Evolutionary conservation across 1,139 yeast species (phyloP).

Genomic region (Entelexis sorbosivorans): DNA sequence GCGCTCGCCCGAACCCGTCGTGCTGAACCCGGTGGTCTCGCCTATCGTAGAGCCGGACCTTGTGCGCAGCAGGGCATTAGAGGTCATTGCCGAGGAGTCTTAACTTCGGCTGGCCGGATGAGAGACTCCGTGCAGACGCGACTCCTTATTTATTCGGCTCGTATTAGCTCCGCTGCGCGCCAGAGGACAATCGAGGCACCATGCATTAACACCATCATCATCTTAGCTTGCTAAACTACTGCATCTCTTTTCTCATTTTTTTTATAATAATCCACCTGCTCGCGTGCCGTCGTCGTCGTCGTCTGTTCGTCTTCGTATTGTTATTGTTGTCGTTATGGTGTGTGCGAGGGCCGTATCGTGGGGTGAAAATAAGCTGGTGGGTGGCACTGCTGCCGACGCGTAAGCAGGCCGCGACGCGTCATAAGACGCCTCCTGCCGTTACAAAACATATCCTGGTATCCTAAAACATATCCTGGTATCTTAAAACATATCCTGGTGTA

Average conservation of each 20-base stretch:
- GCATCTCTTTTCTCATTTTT: neutral
- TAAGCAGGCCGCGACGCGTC: conserved; percentile 4
- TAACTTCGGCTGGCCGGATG: neutral
- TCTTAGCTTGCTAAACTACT: neutral
- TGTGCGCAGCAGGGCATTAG: conserved; percentile 5
- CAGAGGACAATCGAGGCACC: neutral
- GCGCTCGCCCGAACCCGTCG: conserved; percentile 2
- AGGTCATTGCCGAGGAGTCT: conserved; percentile 18
- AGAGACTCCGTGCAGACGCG: neutral
- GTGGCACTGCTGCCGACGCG: neutral
- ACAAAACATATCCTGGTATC: too few relatives aligned
- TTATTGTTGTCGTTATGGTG: neutral
- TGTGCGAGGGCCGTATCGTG: too few relatives aligned
- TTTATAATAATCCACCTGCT: neutral
- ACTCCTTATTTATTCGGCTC: neutral
- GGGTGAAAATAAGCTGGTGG: too few relatives aligned
- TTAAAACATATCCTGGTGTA: too few relatives aligned
- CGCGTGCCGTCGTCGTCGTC: too few relatives aligned
- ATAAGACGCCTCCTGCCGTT: too few relatives aligned
- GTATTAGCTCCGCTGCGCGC: neutral
- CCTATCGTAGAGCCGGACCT: neutral
- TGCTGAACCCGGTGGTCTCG: neutral
- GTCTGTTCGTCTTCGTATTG: too few relatives aligned
- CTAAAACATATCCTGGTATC: too few relatives aligned
- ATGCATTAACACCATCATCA: neutral